phyloP scores from a whole-genome alignment of 768 basidiomycete genomes.

The Leccinum fibrillosum region DNA sequence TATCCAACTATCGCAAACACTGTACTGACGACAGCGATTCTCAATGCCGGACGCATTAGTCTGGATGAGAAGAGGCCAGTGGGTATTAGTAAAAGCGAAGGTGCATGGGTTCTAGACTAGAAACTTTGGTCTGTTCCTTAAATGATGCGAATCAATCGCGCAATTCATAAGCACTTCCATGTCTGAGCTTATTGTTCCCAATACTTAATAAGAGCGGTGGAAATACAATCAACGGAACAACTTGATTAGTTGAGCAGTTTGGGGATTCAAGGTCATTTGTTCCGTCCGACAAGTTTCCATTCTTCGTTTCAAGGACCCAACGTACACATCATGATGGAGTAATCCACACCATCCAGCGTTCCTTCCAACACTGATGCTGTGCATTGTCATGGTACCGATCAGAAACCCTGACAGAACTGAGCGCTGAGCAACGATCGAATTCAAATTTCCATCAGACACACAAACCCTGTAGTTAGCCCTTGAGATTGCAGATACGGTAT shows the following conservation, averaged over 20 bases:
- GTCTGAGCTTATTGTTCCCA: not conserved
- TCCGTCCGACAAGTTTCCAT: not conserved
- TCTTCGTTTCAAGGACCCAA: not conserved
- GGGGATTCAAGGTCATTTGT: not conserved
- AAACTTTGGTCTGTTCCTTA: conserved; percentile 6
- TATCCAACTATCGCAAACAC: conserved; percentile 90
- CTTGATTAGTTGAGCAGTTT: not conserved
- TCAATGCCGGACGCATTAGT: conserved; percentile 87
- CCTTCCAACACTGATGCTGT: conserved; percentile 8
- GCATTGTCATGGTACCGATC: conserved; percentile 13
- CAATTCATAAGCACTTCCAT: not conserved
- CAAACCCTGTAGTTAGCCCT: conserved; percentile 30
- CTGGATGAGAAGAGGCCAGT: conserved; percentile 88
- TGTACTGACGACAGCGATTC: conserved; percentile 80
- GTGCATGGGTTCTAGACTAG: conserved; percentile 67
- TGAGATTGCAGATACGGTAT: conserved; percentile 30
- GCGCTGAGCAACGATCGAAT: conserved; percentile 7
- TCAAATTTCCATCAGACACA: conserved; percentile 9
- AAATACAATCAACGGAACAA: not conserved
- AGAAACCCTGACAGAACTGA: conserved; percentile 10
- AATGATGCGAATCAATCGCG: conserved; percentile 9
- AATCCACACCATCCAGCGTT: not conserved
- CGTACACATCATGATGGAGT: not conserved
- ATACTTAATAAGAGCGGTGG: not conserved
- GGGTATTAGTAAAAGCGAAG: conserved; percentile 63